Evolutionary conservation across 176 grass and related monocot genomes (phyloP), one percentile per base, ranked within the genome.

Genomic region (Coix lacrymajobi): DNA sequence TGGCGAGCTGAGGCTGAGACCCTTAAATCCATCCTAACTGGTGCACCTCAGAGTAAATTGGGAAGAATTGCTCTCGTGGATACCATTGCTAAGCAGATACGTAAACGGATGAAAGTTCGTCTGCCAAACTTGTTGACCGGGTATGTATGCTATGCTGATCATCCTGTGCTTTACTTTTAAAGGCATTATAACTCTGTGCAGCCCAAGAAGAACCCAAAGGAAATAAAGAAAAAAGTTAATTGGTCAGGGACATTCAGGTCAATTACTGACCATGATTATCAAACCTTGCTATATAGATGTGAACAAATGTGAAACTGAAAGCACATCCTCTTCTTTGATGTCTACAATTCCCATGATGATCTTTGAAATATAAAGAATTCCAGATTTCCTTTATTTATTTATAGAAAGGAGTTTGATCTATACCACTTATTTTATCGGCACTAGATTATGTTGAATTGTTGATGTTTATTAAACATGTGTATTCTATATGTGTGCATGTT

Each of bases 21-120:
- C 77, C 86, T 97, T 65, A 93, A 90, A 87, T 91, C 91, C 64
- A 89, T 97, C 71, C 84, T 97, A 82, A 93, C 87, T 57, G 87
- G 87, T 62, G 91, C 89, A 41, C 91, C 91, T 84, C 88, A 79
- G 69, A 93, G 66, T 84, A 97, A 93, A 36, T 84, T 97, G 19
- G 94, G 94, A 37, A 93, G 94, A 91, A 86, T 97, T 85, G 91
- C 94, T 56, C 86, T 97, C 8, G 94, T 97, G 34, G 91, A 91
- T 80, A 93, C 89, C 56, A 85, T 97, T 75, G 89, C 91, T 81
- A 97, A 97, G 66, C 94, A 97, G 81, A 97, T 97, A 87, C 89
- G 91, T 33, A 97, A 91, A 19, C 70, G 94, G 70, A 97, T 97
- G 89, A 97, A 91, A 91, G 87, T 97, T 71, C 90, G 94, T 49